These are phyloP conservation scores for Platanthera guangdongensis DNA, from an alignment of 106 monocot species.

Conservation along the genomic window DNA sequence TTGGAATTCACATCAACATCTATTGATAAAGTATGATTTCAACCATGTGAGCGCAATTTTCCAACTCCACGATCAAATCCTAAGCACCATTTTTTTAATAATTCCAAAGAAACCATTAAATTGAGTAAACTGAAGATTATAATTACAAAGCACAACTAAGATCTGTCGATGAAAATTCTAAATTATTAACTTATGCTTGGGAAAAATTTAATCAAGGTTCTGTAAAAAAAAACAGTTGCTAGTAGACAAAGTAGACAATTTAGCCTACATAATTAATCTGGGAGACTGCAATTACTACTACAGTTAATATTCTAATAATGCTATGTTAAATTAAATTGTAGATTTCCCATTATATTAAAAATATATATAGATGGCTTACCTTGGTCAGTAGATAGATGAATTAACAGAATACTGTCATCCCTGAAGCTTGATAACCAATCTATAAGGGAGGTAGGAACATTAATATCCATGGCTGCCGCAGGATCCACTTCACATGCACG, in stretches of 20 bases:
- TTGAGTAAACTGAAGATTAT: not conserved
- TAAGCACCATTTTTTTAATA: not conserved
- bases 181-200: not conserved
- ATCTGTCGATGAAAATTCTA: too few relatives aligned
- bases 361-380: constrained; percentile 18
- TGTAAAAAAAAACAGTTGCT: not conserved
- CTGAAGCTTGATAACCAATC: constrained; percentile 59
- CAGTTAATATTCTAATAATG: too few relatives aligned
- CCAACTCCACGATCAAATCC: not conserved
- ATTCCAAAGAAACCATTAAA: not conserved
- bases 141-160: too few relatives aligned
- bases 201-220: not conserved
- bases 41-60: not conserved
- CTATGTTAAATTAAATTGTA: not conserved
- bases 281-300: too few relatives aligned
- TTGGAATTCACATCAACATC: too few relatives aligned
- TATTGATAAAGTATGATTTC: not conserved
- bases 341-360: not conserved
- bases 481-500: constrained; percentile 75
- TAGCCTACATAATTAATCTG: too few relatives aligned
- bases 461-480: constrained; percentile 65
- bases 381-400: constrained; percentile 98
- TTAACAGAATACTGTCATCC: constrained; percentile 30
- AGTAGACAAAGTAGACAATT: not conserved
- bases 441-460: constrained; percentile 64